Conservation (phyloP, 768 basidiomycete genomes). For the Leccinum incarnatum region DNA sequence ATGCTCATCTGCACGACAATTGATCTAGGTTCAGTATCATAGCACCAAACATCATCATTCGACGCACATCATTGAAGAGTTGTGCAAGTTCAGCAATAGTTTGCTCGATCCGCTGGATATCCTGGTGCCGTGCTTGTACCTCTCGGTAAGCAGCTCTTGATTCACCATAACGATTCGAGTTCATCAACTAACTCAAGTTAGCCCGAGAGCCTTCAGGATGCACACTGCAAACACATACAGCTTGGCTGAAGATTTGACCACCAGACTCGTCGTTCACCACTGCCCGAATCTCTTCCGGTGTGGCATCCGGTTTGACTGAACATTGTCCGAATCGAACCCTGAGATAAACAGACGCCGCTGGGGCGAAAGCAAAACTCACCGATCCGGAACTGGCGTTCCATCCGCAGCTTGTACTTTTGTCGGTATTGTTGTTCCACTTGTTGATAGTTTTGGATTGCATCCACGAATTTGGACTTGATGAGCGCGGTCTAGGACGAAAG, state of each 20-base stretch:
- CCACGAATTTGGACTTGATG: constrained; percentile 76
- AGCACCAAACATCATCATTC: background rate
- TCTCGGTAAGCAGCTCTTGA: constrained; percentile 90
- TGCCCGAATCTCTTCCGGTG: constrained; percentile 81
- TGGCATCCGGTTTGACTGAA: constrained; percentile 88
- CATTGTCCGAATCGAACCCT: background rate
- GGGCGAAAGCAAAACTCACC: constrained; percentile 41
- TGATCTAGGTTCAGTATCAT: constrained; percentile 4
- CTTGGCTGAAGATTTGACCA: constrained; percentile 87
- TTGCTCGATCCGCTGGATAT: constrained; percentile 92
- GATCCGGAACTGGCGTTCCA: constrained; percentile 87
- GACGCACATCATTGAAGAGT: constrained; percentile 87
- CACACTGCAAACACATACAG: constrained; percentile 42
- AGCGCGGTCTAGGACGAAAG: constrained; percentile 47
- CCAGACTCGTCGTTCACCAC: constrained; percentile 84
- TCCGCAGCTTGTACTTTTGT: constrained; percentile 71
- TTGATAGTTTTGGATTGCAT: constrained; percentile 83
- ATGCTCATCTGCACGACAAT: constrained; percentile 73
- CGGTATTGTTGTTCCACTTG: constrained; percentile 79
- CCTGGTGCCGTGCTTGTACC: constrained; percentile 96
- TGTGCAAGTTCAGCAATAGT: constrained; percentile 92
- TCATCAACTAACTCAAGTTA: constrained; percentile 62
- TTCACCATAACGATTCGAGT: constrained; percentile 86
- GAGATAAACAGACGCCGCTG: background rate
- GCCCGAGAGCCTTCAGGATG: background rate